These are phyloP conservation scores for Erodium moschatum DNA, from an alignment of 441 rosid species.

Conservation along the genomic window DNA sequence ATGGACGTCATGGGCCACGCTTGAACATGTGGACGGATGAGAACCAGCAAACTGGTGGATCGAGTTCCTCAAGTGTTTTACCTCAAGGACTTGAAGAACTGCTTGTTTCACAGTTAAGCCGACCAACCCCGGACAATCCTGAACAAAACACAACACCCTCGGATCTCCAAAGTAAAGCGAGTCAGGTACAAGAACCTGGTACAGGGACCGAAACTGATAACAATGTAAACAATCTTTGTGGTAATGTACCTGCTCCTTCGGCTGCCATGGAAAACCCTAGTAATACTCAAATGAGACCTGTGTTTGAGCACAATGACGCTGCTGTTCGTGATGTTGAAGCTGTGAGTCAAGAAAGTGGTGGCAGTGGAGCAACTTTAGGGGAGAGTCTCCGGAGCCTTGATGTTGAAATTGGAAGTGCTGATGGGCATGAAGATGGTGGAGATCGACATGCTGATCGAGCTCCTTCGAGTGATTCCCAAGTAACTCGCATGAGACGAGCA, in stretches of 20 bases:
- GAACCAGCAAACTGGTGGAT: constrained; percentile 71
- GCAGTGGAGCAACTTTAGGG: constrained; percentile 95
- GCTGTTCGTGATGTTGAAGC: constrained; percentile 92
- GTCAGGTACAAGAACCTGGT: constrained; percentile 42
- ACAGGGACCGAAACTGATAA: constrained; percentile 43
- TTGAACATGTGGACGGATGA: constrained; percentile 92
- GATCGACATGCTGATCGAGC: constrained; percentile 79
- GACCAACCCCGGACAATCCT: constrained; percentile 53
- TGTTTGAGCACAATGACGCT: constrained; percentile 74
- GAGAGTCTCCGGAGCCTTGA: constrained; percentile 98
- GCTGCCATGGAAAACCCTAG: constrained; percentile 39
- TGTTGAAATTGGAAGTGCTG: constrained; percentile 99
- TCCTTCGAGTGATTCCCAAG: constrained; percentile 44
- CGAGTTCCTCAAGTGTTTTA: constrained; percentile 54
- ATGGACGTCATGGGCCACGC: constrained; percentile 85
- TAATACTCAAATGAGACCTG: constrained; percentile 40
- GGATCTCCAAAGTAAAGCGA: constrained; percentile 44
- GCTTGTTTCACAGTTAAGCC: constrained; percentile 83
- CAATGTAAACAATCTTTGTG: constrained; percentile 39
- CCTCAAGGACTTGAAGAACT: constrained; percentile 94
- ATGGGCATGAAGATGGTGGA: constrained; percentile 97
- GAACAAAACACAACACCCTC: constrained; percentile 40
- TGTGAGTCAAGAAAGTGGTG: constrained; percentile 96
- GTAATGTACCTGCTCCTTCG: constrained; percentile 33
- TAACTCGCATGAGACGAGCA: constrained; percentile 60